Evolutionary conservation across 495 filamentous ascomycete genomes (phyloP), one percentile per base, ranked within the genome.

Genomic region (Penicillium malachiteum): DNA sequence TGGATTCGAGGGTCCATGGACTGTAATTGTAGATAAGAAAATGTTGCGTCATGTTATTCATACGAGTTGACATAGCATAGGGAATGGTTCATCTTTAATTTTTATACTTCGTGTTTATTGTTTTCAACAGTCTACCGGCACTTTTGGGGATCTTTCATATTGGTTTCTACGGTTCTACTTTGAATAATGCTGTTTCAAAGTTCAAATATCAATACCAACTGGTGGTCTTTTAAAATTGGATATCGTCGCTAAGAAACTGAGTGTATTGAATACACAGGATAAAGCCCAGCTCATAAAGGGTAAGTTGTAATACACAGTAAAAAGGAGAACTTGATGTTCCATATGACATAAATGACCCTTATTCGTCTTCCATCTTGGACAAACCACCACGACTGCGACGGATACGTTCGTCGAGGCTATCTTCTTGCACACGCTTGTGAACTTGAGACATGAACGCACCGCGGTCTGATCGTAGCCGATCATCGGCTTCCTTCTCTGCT

Each of bases 401-500:
- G 50, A 77, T 67, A n/a, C 73, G 70, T 30, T 77, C 72, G 58
- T 77, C 74, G 21, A 77, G 48, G 51, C 64, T 75, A 57, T 77
- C 72, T 44, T 75, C 71, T 39, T 73, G 65, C 17, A 68, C 66
- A 45, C 71, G 70, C 45, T 64, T 68, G 56, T 76, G 71, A n/a
- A 77, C 50, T 48, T 70, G 62, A 10, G 67, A 67, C 56, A 77
- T 70, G 51, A 77, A 77, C 26, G 65, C 67, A 18, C 74, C 74
- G 5, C 66, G 65, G 30, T 76, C 72, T 21, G 74, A 75, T 11
- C 74, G 72, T n/a, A 66, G 67, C 30, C 66, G 67, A 16, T 78
- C 74, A 43, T 96, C 90, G 1, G 78, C 80, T 62, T 89, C 85
- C 33, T 76, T 73, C 57, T 84, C 81, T 14, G 74, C 69, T 44